phyloP scores from a whole-genome alignment of 345 rosid species.

The Xanthoceras sorbifolium region DNA sequence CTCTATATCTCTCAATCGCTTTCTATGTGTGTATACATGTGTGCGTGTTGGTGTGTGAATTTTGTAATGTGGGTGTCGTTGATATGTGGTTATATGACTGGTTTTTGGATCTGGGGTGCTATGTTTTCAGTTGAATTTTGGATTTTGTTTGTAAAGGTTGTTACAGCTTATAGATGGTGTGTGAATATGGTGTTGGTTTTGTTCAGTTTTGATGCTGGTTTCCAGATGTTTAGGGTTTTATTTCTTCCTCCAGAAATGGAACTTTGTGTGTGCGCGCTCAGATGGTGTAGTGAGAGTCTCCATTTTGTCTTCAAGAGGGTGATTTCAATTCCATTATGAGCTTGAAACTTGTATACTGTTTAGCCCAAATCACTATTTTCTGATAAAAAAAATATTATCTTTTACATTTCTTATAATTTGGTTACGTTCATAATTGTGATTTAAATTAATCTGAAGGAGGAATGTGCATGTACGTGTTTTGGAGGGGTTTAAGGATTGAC shows the following conservation, averaged over 20 bases:
- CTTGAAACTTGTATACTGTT: not conserved
- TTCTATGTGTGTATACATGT: not conserved
- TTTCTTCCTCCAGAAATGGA: not conserved
- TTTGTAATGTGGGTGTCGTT: conserved; percentile 12
- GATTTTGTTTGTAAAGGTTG: not conserved
- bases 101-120: conserved; percentile 29
- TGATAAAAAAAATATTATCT: not conserved
- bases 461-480: not conserved
- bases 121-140: conserved; percentile 11
- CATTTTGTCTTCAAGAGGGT: not conserved
- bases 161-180: not conserved
- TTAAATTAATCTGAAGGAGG: not conserved
- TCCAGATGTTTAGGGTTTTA: conserved; percentile 12
- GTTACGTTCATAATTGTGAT: not conserved
- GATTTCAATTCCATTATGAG: conserved; percentile 14
- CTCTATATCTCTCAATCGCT: not conserved
- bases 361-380: not conserved
- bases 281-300: not conserved
- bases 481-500: conserved; percentile 10
- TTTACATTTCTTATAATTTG: not conserved
- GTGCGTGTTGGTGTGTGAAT: conserved; percentile 14
- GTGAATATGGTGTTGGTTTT: not conserved
- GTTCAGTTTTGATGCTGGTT: not conserved
- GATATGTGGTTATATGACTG: not conserved
- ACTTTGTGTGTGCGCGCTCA: conserved; percentile 1